Evolutionary conservation across 768 basidiomycete genomes (phyloP).

Genomic region (Fibroporia radiculosa): DNA sequence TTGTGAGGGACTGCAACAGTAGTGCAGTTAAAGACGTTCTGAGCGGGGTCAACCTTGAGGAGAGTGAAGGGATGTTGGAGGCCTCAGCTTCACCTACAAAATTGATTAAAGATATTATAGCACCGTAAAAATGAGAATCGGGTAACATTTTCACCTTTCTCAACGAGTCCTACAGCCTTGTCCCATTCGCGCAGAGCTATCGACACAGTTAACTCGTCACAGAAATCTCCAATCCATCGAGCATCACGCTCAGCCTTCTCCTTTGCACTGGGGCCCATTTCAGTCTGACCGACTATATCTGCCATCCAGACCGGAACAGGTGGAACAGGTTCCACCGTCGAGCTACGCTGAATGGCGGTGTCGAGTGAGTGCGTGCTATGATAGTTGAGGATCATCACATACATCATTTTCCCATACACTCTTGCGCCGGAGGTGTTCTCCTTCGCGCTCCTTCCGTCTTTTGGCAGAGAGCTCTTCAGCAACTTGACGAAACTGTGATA

Average conservation of each 20-base stretch:
- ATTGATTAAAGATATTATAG: neutral
- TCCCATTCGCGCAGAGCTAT: conserved; percentile 88
- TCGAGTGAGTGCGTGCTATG: neutral
- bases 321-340: conserved; percentile 33
- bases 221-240: conserved; percentile 86
- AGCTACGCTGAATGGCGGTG: conserved; percentile 22
- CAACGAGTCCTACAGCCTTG: conserved; percentile 75
- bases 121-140: neutral
- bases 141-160: conserved; percentile 48
- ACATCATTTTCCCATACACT: conserved; percentile 56
- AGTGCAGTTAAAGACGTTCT: conserved; percentile 62
- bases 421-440: conserved; percentile 84
- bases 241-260: conserved; percentile 75
- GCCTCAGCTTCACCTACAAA: conserved; percentile 55
- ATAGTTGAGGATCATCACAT: conserved; percentile 11
- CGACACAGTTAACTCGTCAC: conserved; percentile 85
- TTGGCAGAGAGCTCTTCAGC: conserved; percentile 87
- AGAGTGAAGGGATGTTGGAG: conserved; percentile 42
- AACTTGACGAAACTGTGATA: conserved; percentile 83
- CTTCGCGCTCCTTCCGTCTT: conserved; percentile 88
- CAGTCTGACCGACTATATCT: conserved; percentile 50
- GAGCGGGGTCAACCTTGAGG: conserved; percentile 55
- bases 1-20: conserved; percentile 66
- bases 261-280: conserved; percentile 47
- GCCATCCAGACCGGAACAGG: conserved; percentile 73